Conservation (phyloP, 352 stramenopile species). For the Halophytophthora polymorphica region DNA sequence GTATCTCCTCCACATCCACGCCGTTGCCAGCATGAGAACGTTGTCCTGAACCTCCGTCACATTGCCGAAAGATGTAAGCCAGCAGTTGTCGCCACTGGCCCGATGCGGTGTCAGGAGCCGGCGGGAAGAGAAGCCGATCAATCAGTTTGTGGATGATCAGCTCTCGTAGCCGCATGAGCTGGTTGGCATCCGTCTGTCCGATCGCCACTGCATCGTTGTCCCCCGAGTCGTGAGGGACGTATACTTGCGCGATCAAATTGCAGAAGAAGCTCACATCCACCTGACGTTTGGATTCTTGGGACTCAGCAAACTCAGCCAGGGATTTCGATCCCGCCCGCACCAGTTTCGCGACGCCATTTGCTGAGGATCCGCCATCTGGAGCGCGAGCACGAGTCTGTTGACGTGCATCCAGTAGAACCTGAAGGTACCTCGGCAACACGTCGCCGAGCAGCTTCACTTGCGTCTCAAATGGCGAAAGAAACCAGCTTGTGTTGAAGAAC, state of each 20-base stretch:
- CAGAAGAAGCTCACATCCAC: slow-evolving; percentile 79
- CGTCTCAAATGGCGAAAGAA: slow-evolving; percentile 69
- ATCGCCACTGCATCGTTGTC: slow-evolving; percentile 22
- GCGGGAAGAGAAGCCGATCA: slow-evolving; percentile 57
- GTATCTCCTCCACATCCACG: slow-evolving; percentile 55
- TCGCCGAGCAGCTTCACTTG: slow-evolving; percentile 65
- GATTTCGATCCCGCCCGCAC: slow-evolving; percentile 13
- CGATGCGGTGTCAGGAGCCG: slow-evolving; percentile 18
- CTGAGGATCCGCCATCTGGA: slow-evolving; percentile 10
- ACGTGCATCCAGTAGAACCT: slow-evolving; percentile 38
- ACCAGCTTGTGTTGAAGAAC: slow-evolving; percentile 81
- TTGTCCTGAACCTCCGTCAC: slow-evolving; percentile 16
- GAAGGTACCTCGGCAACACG: slow-evolving; percentile 56
- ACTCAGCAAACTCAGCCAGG: slow-evolving; percentile 22
- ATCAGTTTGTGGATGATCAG: slow-evolving; percentile 73
- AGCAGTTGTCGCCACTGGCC: slow-evolving; percentile 70
- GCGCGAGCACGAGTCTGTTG: slow-evolving; percentile 13
- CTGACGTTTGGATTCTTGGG: slow-evolving; percentile 24
- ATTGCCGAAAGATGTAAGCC: slow-evolving; percentile 58
- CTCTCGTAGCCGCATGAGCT: slow-evolving; percentile 37
- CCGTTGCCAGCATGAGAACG: slow-evolving; percentile 9
- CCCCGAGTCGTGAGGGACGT: slow-evolving; percentile 25
- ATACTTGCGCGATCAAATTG: slow-evolving; percentile 70
- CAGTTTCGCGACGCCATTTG: slow-evolving; percentile 9
- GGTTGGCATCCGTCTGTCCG: slow-evolving; percentile 32